Percentiles rank a stretch among this genome's conserved stretches.
phyloP scores from a whole-genome alignment of 805 yeast species.

The Yarrowia osloensis region DNA sequence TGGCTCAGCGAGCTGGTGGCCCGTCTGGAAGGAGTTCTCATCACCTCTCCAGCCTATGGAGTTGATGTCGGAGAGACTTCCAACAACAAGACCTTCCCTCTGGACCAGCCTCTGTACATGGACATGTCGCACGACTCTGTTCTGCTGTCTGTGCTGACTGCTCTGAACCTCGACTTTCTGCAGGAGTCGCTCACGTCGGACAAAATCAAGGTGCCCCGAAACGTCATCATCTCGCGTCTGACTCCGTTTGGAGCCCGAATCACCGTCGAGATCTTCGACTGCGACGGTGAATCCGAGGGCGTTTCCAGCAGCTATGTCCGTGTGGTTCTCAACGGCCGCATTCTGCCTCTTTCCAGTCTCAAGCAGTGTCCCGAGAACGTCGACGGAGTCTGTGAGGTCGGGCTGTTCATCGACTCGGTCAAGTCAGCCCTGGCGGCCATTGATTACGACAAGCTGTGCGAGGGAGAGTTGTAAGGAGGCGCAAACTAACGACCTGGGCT shows the following conservation, averaged over 20 bases:
- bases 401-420: constrained; percentile 13
- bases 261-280: constrained; percentile 45
- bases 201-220: constrained; percentile 47
- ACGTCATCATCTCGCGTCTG: constrained; percentile 45
- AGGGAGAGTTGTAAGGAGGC: background rate
- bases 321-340: constrained; percentile 44
- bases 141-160: constrained; percentile 59
- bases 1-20: constrained; percentile 49
- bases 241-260: constrained; percentile 49
- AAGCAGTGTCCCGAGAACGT: constrained; percentile 41
- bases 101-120: constrained; percentile 57
- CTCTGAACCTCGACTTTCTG: constrained; percentile 55
- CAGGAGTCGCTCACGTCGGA: constrained; percentile 50
- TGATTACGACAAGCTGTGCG: constrained; percentile 5
- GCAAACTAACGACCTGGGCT: background rate
- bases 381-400: constrained; percentile 43
- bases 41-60: constrained; percentile 53
- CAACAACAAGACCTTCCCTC: constrained; percentile 43
- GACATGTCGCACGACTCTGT: constrained; percentile 78
- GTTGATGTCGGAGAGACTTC: constrained; percentile 49
- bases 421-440: background rate
- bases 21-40: constrained; percentile 52
- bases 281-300: constrained; percentile 38
- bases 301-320: constrained; percentile 38
- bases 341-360: constrained; percentile 44